Percentiles rank a stretch among this genome's conserved stretches.
Conservation (phyloP, 2,329 filamentous ascomycete species). For the Teratosphaeriaceae sp. region DNA sequence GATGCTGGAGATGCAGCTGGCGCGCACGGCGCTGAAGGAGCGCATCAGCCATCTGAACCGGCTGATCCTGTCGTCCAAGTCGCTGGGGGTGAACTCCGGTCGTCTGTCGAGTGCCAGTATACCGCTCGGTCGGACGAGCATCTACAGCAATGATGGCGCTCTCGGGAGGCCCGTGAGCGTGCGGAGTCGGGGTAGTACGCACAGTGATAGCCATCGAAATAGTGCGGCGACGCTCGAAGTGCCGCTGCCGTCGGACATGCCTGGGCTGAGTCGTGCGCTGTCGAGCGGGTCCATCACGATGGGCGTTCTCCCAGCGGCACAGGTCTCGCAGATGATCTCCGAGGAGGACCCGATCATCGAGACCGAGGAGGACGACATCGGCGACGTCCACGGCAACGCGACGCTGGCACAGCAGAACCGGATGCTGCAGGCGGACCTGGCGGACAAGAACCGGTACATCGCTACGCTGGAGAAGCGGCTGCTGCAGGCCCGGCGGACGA, state of each 20-base stretch:
- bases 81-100: conserved; percentile 83
- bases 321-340: conserved; percentile 23
- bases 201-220: conserved; percentile 17
- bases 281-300: conserved; percentile 26
- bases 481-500: conserved; percentile 81
- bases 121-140: conserved; percentile 27
- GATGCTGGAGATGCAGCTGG: conserved; percentile 97
- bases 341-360: conserved; percentile 29
- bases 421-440: conserved; percentile 87
- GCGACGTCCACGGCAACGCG: conserved; percentile 75
- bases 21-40: conserved; percentile 91
- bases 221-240: conserved; percentile 35
- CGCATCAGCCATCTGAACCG: conserved; percentile 95
- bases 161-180: conserved; percentile 26
- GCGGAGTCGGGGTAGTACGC: conserved; percentile 21
- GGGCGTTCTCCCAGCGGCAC: conserved; percentile 24
- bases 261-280: conserved; percentile 18
- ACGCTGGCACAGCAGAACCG: conserved; percentile 78
- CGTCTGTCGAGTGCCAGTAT: conserved; percentile 47
- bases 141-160: conserved; percentile 30
- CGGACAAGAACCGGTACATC: conserved; percentile 97
- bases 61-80: conserved; percentile 91
- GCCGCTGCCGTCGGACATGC: conserved; percentile 21
- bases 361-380: conserved; percentile 35
- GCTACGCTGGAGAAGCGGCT: conserved; percentile 86